A percentile compares a stretch with the other conserved stretches of the same genome.
These are phyloP conservation scores for Raffaelea deltoideospora DNA, from an alignment of 2,329 filamentous ascomycete genomes.

Conservation along the genomic window DNA sequence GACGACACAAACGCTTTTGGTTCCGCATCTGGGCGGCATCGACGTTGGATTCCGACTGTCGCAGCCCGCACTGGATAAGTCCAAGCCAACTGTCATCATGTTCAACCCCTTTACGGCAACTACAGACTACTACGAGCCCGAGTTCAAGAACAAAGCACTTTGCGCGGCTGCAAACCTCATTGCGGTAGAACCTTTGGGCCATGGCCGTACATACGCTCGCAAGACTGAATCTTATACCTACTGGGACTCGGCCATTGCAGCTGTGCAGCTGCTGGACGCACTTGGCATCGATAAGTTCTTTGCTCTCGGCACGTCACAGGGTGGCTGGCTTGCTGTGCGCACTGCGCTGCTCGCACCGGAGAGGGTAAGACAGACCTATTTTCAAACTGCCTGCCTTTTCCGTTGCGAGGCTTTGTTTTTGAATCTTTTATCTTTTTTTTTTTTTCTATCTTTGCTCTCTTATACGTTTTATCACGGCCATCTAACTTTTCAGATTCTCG, in stretches of 20 bases:
- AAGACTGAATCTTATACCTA: conserved; percentile 35
- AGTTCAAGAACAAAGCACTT: conserved; percentile 24
- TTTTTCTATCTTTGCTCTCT: neutral
- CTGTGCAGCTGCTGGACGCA: conserved; percentile 38
- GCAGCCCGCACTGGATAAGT: conserved; percentile 22
- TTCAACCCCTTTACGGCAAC: conserved; percentile 34
- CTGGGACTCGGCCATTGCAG: conserved; percentile 39
- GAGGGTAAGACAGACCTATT: conserved; percentile 16
- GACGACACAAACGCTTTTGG: conserved; percentile 2
- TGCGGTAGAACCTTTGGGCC: conserved; percentile 33
- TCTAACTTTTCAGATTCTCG: conserved; percentile 22
- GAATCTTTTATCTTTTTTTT: neutral
- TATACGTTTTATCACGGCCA: neutral
- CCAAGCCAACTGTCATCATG: conserved; percentile 32
- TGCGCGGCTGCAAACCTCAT: conserved; percentile 27
- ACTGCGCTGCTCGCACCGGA: conserved; percentile 35
- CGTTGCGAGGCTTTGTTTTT: neutral
- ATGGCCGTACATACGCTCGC: conserved; percentile 24
- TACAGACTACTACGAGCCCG: conserved; percentile 23
- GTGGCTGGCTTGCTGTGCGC: conserved; percentile 35
- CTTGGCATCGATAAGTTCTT: conserved; percentile 32
- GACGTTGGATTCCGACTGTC: conserved; percentile 14
- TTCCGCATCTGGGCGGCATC: conserved; percentile 8
- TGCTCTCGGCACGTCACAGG: conserved; percentile 34
- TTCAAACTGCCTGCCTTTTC: too few relatives aligned